A percentile compares a stretch with the other conserved stretches of the same genome.
These are phyloP conservation scores for Trypanosoma avium DNA, from an alignment of 208 protist genomes.

Conservation along the genomic window DNA sequence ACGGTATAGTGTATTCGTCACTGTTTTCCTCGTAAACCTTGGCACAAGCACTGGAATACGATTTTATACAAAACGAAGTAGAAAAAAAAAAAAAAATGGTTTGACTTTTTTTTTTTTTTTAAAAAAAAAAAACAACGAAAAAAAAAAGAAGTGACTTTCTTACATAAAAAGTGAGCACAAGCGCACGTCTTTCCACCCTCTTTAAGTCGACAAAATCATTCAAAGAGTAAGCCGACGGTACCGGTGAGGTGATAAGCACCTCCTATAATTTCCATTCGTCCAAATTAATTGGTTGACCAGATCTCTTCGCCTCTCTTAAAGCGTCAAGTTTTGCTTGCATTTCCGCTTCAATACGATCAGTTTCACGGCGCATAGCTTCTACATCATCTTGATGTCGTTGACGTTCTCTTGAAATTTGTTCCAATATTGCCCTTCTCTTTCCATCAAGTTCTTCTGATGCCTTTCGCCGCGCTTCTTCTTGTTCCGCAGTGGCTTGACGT, in stretches of 20 bases:
- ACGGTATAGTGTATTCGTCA: too few relatives aligned
- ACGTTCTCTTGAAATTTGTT: conserved; percentile 60
- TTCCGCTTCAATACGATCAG: conserved; percentile 83
- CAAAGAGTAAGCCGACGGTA: neutral
- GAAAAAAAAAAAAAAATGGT: conserved; percentile 3
- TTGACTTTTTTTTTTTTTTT: conserved; percentile 3
- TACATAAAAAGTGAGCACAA: conserved; percentile 1
- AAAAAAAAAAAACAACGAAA: conserved; percentile 3
- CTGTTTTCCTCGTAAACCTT: too few relatives aligned
- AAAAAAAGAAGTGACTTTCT: conserved; percentile 1
- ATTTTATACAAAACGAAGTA: conserved; percentile 18
- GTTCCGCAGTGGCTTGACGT: conserved; percentile 40
- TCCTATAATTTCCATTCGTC: conserved; percentile 82
- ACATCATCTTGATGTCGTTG: conserved; percentile 69
- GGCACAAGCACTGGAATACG: too few relatives aligned
- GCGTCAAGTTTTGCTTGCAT: conserved; percentile 89
- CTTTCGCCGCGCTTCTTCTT: conserved; percentile 45
- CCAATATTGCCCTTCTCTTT: conserved; percentile 62
- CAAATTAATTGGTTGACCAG: conserved; percentile 77
- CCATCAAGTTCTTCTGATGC: conserved; percentile 58
- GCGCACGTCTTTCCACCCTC: neutral
- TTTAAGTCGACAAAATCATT: neutral
- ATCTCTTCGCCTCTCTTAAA: conserved; percentile 68
- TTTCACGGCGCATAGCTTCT: conserved; percentile 77
- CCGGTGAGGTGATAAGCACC: neutral